Evolutionary conservation across 2,329 filamentous ascomycete genomes (phyloP).

Genomic region (Aplosporella prunicola): DNA sequence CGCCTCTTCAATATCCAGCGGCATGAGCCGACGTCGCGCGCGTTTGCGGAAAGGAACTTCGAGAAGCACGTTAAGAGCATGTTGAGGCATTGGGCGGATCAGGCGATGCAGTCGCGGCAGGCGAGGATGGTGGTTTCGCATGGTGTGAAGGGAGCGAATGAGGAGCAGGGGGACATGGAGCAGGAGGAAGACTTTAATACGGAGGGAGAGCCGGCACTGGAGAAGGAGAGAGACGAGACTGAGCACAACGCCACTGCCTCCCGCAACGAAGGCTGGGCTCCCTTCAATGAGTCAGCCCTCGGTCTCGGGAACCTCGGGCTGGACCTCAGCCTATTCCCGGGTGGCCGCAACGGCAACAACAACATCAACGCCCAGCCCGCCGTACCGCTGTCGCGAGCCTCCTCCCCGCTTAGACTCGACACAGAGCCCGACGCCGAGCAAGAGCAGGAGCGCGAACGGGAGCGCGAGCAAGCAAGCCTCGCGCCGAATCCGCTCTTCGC

Average conservation of each 20-base stretch:
- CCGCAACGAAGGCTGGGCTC: slow-evolving; percentile 29
- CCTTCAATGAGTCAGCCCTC: slow-evolving; percentile 27
- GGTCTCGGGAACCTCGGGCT: slow-evolving; percentile 17
- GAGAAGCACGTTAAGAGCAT: slow-evolving; percentile 47
- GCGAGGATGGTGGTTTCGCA: slow-evolving; percentile 15
- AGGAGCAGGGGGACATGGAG: slow-evolving; percentile 9
- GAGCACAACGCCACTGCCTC: slow-evolving; percentile 19
- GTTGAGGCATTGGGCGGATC: slow-evolving; percentile 46
- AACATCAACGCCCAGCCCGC: neutral
- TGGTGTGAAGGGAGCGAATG: slow-evolving; percentile 18
- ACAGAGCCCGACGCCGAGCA: slow-evolving; percentile 12
- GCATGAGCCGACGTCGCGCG: slow-evolving; percentile 42
- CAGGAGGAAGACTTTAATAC: slow-evolving; percentile 12
- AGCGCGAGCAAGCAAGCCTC: too few relatives aligned
- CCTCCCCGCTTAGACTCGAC: slow-evolving; percentile 14
- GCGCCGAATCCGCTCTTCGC: slow-evolving; percentile 10
- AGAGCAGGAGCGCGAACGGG: slow-evolving; percentile 9
- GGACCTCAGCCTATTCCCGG: slow-evolving; percentile 9
- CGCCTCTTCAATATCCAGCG: slow-evolving; percentile 46
- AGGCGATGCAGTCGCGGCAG: slow-evolving; percentile 24
- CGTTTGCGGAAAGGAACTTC: slow-evolving; percentile 43
- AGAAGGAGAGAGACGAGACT: slow-evolving; percentile 10
- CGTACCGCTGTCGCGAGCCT: slow-evolving; percentile 5
- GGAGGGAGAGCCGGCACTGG: neutral
- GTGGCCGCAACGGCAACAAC: slow-evolving; percentile 16